Evolutionary conservation across 2,329 filamentous ascomycete species (phyloP), one percentile per base, ranked within the genome.

Genomic region (Myriosclerotinia curreyana): DNA sequence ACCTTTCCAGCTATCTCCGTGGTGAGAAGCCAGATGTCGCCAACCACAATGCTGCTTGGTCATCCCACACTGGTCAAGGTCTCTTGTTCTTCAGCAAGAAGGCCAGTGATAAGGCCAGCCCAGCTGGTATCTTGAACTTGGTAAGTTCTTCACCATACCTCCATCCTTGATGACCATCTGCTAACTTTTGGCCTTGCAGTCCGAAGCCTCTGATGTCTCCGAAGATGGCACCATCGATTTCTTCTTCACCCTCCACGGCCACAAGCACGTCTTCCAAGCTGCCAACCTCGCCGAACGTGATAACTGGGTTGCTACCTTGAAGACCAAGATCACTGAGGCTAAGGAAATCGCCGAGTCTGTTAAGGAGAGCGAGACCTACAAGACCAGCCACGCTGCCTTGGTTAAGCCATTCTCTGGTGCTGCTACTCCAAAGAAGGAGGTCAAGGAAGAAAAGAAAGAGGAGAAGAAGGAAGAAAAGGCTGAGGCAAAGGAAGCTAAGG

Each of bases 211-310:
- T 70, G 87, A 90, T 64, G 80, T 86, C 66, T 81, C 83, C 53
- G 91, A 96, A 76, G 89, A 92, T 68, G 90, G 92, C 66, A 75
- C 84, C 70, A 84, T 85, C 79, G 93, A 95, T 79, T 96, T 99
- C 82, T 82, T 86, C 75, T 90, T 98, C 82, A 91, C 88, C 76
- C 80, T 90, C 75, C 87, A 89, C 79, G 90, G 89, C 71, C 89
- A 96, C 80, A 96, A 96, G 86, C 92, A 97, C 84, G 85, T 85
- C 66, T 96, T 99, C 84, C 94, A 97, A 85, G 91, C 94, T 65
- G 74, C 81, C 73, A 88, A 75, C 73, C 73, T 84, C 56, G 81
- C 86, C 66, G 92, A 97, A 80, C 92, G 94, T 75, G 92, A 96
- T 78, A 91, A 90, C 83, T 98, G 95, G 95, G 86, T 96, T 73